Evolutionary conservation across 495 filamentous ascomycete species (phyloP).

Genomic region (Annulohypoxylon stygium): DNA sequence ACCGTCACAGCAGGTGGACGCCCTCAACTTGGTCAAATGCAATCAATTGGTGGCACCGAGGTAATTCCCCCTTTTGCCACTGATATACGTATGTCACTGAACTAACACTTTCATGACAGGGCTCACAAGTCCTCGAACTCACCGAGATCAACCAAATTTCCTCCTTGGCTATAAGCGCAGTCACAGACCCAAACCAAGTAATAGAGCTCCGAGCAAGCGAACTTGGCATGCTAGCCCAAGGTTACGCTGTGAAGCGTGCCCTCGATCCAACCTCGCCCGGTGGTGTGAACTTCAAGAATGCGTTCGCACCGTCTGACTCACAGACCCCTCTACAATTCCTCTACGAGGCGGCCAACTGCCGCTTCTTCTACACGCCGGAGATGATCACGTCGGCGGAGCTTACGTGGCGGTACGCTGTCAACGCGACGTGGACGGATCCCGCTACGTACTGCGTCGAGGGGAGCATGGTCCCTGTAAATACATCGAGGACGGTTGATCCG

Average conservation of each 20-base stretch:
- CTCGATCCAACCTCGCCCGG: slow-evolving; percentile 28
- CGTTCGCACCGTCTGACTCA: slow-evolving; percentile 47
- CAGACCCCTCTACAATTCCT: slow-evolving; percentile 65
- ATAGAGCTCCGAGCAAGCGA: slow-evolving; percentile 45
- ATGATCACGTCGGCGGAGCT: slow-evolving; percentile 58
- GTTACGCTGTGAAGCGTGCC: slow-evolving; percentile 27
- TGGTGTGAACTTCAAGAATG: slow-evolving; percentile 55
- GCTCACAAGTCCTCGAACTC: slow-evolving; percentile 48
- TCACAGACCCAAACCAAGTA: slow-evolving; percentile 26
- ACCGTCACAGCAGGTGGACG: slow-evolving; percentile 71
- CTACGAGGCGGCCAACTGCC: slow-evolving; percentile 66
- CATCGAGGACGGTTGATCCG: slow-evolving; percentile 21
- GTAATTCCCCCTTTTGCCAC: slow-evolving; percentile 32
- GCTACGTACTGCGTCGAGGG: slow-evolving; percentile 30
- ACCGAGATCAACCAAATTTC: slow-evolving; percentile 38
- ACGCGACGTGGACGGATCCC: slow-evolving; percentile 88
- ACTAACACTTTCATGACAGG: slow-evolving; percentile 38
- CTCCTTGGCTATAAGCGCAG: slow-evolving; percentile 23
- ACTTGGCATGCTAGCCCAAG: slow-evolving; percentile 33
- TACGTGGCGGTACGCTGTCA: slow-evolving; percentile 62
- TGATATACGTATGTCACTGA: neutral
- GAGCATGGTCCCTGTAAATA: slow-evolving; percentile 18
- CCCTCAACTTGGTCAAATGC: slow-evolving; percentile 65
- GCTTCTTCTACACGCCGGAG: slow-evolving; percentile 65
- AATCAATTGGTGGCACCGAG: slow-evolving; percentile 70